Evolutionary conservation across 129 eudicot species (phyloP).

Genomic region (Escallonia rubra): DNA sequence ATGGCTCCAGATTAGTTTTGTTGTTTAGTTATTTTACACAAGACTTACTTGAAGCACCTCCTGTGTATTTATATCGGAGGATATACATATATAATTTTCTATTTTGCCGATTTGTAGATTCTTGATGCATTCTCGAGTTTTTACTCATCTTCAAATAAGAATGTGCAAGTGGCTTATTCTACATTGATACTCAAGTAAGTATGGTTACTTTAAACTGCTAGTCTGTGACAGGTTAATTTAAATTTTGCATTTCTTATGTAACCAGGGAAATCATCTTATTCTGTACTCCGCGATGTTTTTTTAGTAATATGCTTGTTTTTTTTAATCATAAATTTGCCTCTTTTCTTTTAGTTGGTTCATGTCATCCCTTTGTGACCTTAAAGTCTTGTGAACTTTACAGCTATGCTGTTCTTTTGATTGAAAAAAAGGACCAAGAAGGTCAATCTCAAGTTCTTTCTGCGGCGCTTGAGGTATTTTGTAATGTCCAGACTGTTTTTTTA

Average conservation of each 20-base stretch:
- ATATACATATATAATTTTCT: conserved; percentile 2
- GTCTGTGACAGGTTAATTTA: background rate
- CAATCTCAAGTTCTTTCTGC: conserved; percentile 98
- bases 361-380: conserved; percentile 1
- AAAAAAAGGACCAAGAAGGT: conserved; percentile 89
- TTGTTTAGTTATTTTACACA: background rate
- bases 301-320: background rate
- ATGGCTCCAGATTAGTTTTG: background rate
- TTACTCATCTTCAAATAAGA: conserved; percentile 73
- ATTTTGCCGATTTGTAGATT: conserved; percentile 52
- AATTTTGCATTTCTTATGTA: background rate
- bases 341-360: background rate
- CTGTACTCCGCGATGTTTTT: background rate
- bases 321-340: background rate
- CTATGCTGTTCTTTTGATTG: conserved; percentile 87
- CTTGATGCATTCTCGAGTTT: conserved; percentile 83
- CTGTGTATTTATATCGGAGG: no score
- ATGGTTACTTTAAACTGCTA: no score
- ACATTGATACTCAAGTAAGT: conserved; percentile 94
- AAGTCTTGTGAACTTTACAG: conserved; percentile 35
- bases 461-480: conserved; percentile 67
- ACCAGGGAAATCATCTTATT: background rate
- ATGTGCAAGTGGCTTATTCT: conserved; percentile 81
- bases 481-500: background rate
- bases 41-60: no score